These are phyloP conservation scores for Macrotyloma uniflorum DNA, from an alignment of 306 rosid species.

Conservation along the genomic window DNA sequence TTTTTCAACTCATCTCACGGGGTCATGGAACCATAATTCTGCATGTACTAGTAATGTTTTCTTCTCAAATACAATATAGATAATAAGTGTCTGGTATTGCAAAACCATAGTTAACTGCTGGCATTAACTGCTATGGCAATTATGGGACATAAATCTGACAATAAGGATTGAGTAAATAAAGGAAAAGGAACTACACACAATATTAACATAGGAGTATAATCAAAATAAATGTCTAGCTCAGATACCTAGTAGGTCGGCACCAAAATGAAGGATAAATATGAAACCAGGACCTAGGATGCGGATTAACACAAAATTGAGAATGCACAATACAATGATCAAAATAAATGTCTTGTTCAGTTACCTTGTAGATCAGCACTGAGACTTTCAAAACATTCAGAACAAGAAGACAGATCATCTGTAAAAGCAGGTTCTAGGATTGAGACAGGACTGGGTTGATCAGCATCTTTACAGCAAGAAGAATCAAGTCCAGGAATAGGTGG, in stretches of 20 bases:
- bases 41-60: not conserved
- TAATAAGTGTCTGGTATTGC: not conserved
- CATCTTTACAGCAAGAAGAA: slow-evolving; percentile 74
- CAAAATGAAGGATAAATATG: slow-evolving; percentile 44
- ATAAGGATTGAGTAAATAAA: not conserved
- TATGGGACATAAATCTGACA: not conserved
- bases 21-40: slow-evolving; percentile 25
- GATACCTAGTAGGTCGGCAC: slow-evolving; percentile 71
- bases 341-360: slow-evolving; percentile 40
- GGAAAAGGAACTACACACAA: slow-evolving; percentile 19
- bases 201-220: slow-evolving; percentile 5
- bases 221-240: slow-evolving; percentile 27
- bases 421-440: slow-evolving; percentile 89
- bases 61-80: slow-evolving; percentile 21
- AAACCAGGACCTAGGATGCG: not conserved
- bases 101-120: slow-evolving; percentile 11
- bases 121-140: not conserved
- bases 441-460: slow-evolving; percentile 97
- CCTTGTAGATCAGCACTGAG: slow-evolving; percentile 91
- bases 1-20: not conserved
- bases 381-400: slow-evolving; percentile 93
- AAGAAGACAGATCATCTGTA: slow-evolving; percentile 76
- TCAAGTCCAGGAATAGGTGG: slow-evolving; percentile 53
- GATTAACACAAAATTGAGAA: not conserved
- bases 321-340: slow-evolving; percentile 3